These are phyloP conservation scores for Cryphonectria radicalis DNA, from an alignment of 2,329 filamentous ascomycete genomes.

Conservation along the genomic window DNA sequence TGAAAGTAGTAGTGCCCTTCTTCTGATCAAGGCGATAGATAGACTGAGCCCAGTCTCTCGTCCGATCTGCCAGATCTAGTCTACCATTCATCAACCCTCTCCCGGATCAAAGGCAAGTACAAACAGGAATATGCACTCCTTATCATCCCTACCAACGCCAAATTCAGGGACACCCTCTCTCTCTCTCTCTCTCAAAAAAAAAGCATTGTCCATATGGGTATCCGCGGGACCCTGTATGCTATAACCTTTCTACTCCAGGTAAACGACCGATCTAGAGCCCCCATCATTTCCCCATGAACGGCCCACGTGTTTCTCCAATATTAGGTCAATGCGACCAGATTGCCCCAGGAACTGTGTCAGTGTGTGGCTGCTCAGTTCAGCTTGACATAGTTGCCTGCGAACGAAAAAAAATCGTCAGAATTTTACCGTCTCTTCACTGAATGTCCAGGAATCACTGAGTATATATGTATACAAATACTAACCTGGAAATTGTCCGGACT, in stretches of 20 bases:
- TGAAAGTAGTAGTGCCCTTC: neutral
- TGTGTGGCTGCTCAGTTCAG: conserved; percentile 35
- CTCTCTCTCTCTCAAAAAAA: neutral
- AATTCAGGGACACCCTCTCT: neutral
- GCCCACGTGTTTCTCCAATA: neutral
- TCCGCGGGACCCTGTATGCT: conserved; percentile 26
- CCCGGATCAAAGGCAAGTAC: conserved; percentile 8
- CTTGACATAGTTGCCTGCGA: conserved; percentile 52
- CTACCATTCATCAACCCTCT: neutral
- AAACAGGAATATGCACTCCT: conserved; percentile 11
- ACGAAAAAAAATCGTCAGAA: neutral
- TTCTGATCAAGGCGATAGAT: neutral
- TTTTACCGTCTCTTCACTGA: neutral
- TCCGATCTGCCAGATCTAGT: neutral
- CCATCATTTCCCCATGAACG: neutral
- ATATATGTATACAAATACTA: conserved; percentile 40
- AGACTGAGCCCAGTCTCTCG: neutral
- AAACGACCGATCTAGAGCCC: conserved; percentile 5
- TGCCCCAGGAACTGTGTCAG: neutral
- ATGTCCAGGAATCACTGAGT: neutral
- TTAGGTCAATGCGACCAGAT: neutral
- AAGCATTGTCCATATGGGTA: conserved; percentile 25
- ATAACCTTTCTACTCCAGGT: conserved; percentile 23
- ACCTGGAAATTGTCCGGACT: conserved; percentile 95
- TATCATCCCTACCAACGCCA: conserved; percentile 21